Conservation (phyloP, 169 alveolate species). For the Plasmodium gonderi region DNA sequence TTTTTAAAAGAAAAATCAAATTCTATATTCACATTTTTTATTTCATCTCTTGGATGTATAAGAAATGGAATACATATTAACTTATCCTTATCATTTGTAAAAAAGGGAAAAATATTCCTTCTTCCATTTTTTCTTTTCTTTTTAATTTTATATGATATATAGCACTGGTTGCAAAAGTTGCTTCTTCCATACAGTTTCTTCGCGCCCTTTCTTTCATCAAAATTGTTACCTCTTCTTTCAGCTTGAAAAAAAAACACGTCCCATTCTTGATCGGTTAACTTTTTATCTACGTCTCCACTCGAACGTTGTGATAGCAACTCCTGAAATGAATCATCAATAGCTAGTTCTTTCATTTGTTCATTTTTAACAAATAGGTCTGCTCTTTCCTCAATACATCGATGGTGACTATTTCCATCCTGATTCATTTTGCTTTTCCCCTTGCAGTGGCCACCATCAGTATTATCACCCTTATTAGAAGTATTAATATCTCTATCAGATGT, state of each 20-base stretch:
- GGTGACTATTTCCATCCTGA: neutral
- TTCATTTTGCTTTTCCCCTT: neutral
- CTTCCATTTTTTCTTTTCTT: neutral
- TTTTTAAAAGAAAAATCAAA: constrained; percentile 42
- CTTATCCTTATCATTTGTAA: constrained; percentile 6
- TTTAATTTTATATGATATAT: constrained; percentile 25
- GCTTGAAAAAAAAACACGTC: constrained; percentile 49
- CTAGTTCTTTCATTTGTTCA: neutral
- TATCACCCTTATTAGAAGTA: neutral
- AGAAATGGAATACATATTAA: constrained; percentile 54
- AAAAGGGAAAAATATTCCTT: constrained; percentile 23
- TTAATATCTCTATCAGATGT: neutral
- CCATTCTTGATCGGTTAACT: neutral
- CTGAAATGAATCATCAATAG: neutral
- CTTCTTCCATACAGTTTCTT: constrained; percentile 30
- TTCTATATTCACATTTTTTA: constrained; percentile 12
- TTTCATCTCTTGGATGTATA: constrained; percentile 9
- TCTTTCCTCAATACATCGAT: neutral
- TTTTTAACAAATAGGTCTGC: neutral
- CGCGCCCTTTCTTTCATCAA: neutral
- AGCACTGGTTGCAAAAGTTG: constrained; percentile 45
- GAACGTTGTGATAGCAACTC: neutral
- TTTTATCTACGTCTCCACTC: neutral
- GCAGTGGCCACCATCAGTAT: neutral
- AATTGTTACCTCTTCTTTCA: neutral